Base-by-base conservation (phyloP, 202 grass and related monocot genomes). In the Setaria viridis region DNA sequence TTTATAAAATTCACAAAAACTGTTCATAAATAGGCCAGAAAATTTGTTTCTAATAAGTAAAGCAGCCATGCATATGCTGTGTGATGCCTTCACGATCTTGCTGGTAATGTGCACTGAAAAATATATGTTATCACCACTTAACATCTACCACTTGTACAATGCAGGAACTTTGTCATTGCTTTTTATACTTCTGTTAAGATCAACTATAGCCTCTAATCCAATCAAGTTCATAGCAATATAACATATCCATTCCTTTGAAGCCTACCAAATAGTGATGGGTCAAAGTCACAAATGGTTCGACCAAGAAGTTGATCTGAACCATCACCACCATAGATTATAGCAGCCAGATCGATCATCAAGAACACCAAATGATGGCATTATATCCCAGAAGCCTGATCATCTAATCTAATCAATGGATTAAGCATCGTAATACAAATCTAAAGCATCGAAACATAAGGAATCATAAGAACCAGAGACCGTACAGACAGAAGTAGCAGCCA, bases 381-480 rank as follows among this genome's bases (percentile, higher is more conserved):
- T 77, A 49, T 46, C 16, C 33, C 50, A 70, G 17, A 91, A 80
- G 43, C 14, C 7, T 7, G 46, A 81, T 64, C 63, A 80, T 48
- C 62, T 71, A 80, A 70, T 84, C 19, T 80, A 45, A 13, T 20
- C 5, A 33, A 57, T 77, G 50, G 66, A 71, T 53, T 13, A 47
- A 84, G 54, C 63, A 56, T 64, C 29, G 12, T 35, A 12, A 21
- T 21, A 72, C 42, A 76, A 82, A 87, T 88, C 57, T 58, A 85
- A 79, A 84, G 29, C 10, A 58, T 49, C 29, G 17, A 35, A 57
- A 37, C 34, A 82, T 55, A 43, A 50, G 11, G 48, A 37, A 79
- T 32, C 32, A 16, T 1, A 53, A 46, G 70, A 45, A 70, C 25
- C 62, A 81, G 11, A 87, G 21, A 87, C 56, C 15, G 42, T 17